Base-by-base conservation (phyloP, 306 rosid genomes). In the Vigna trinervia region DNA sequence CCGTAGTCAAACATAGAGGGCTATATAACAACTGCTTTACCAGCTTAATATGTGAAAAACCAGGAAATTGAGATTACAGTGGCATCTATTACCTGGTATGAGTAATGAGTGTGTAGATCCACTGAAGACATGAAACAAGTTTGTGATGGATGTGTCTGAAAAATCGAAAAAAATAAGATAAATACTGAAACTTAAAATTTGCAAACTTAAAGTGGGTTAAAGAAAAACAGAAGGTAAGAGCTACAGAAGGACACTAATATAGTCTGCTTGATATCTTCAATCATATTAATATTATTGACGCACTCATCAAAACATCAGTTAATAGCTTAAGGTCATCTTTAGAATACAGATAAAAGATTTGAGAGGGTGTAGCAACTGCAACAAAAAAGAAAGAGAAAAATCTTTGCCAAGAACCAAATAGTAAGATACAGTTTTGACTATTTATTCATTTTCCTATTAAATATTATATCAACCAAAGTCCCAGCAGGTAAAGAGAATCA, bases 91-190 rank as follows among this genome's bases (percentile, higher is more conserved):
- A 96, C 99, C 99, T 96, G 99, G 86, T 96, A 96, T 32, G 99
- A 88, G 88, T 96, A 96, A 88, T 96, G 99, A 3, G 99, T 96
- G 81, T 96, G 99, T 61, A 96, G 86, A 88, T 96, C 99, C 78
- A 96, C 99, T 0, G 99, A 93, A 69, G 99, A 96, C 99, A 96
- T 93, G 85, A 96, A 96, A 89, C 99, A 96, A 65, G 99, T 93
- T 86, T 96, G 99, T 8, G 98, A 88, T 6, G 99, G 99, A 82
- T 96, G 99, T 17, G 99, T 96, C 99, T 93, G 96, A 61, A 72
- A 82, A 69, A 79, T 63, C 71, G 77, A 74, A 83, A 38, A 48
- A 83, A 74, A 83, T 67, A 73, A 65, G 30, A 54, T 75, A 17
- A 82, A 75, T 50, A 72, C 30, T 6, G 58, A 58, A 63, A 78